phyloP scores from a whole-genome alignment of 805 yeast genomes.

The Candida chilensis region DNA sequence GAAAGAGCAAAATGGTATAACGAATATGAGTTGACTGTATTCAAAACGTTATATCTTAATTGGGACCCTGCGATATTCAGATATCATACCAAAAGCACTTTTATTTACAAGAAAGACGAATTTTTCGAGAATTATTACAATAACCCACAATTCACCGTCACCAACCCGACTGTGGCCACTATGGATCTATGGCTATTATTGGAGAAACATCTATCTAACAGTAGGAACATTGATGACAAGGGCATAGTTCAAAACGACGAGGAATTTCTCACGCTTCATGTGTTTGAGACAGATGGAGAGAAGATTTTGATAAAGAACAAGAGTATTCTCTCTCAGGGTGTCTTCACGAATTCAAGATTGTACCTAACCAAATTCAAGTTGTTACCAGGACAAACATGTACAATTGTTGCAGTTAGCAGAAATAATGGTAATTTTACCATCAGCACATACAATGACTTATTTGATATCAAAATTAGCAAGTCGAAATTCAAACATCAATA shows the following conservation, averaged over 20 bases:
- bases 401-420: conserved; percentile 11
- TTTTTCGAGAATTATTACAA: conserved; percentile 17
- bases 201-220: conserved; percentile 32
- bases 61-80: conserved; percentile 2
- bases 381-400: conserved; percentile 14
- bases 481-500: conserved; percentile 16
- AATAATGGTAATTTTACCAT: conserved; percentile 9
- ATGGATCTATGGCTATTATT: conserved; percentile 37
- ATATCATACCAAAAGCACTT: conserved; percentile 5
- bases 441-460: conserved; percentile 19
- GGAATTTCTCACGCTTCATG: conserved; percentile 4
- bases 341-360: conserved; percentile 25
- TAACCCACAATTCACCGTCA: conserved; percentile 34
- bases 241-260: conserved; percentile 6
- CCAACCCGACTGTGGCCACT: conserved; percentile 13
- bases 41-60: background rate
- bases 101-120: conserved; percentile 13
- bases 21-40: background rate
- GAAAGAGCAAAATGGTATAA: background rate
- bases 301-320: conserved; percentile 12
- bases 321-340: conserved; percentile 4
- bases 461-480: conserved; percentile 12
- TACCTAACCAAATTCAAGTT: conserved; percentile 19
- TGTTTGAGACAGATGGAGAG: conserved; percentile 19
- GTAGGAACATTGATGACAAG: conserved; percentile 6